phyloP scores from a whole-genome alignment of 2,329 filamentous ascomycete genomes.

The Cladosporium halotolerans region DNA sequence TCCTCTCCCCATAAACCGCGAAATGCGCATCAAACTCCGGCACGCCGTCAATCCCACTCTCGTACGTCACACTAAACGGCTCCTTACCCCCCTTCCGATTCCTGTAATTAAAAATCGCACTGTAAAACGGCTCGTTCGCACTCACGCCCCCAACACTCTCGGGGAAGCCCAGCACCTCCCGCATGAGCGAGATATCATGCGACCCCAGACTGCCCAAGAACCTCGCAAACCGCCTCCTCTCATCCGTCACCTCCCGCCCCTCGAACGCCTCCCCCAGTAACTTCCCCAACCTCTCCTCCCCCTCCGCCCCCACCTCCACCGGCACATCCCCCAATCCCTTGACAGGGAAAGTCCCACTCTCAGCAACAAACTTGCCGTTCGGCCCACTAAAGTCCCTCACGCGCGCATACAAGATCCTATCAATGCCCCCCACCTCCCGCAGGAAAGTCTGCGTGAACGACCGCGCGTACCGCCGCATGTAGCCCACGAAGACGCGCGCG shows the following conservation, averaged over 20 bases:
- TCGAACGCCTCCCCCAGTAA: constrained; percentile 31
- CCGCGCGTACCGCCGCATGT: constrained; percentile 55
- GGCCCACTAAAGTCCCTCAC: constrained; percentile 51
- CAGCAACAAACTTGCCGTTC: constrained; percentile 44
- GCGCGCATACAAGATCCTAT: constrained; percentile 51
- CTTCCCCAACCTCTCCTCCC: constrained; percentile 21
- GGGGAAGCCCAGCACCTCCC: constrained; percentile 48
- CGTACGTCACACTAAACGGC: constrained; percentile 50
- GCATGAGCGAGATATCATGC: constrained; percentile 51
- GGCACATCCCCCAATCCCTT: constrained; percentile 38
- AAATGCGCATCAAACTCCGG: constrained; percentile 49
- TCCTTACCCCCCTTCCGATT: constrained; percentile 20
- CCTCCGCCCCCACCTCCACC: constrained; percentile 20
- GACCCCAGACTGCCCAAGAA: constrained; percentile 46
- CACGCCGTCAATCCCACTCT: constrained; percentile 50
- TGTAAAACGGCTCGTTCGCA: constrained; percentile 31
- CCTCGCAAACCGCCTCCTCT: constrained; percentile 31
- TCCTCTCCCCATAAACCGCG: constrained; percentile 48
- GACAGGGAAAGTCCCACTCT: constrained; percentile 44
- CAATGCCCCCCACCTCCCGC: constrained; percentile 46
- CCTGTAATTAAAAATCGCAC: constrained; percentile 42
- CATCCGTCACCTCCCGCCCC: constrained; percentile 26
- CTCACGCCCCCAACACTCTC: constrained; percentile 41
- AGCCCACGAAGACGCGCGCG: constrained; percentile 51
- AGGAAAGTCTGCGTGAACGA: constrained; percentile 49